Evolutionary conservation across 2,329 filamentous ascomycete genomes (phyloP), one percentile per base, ranked within the genome.

Genomic region (Monascus ruber): DNA sequence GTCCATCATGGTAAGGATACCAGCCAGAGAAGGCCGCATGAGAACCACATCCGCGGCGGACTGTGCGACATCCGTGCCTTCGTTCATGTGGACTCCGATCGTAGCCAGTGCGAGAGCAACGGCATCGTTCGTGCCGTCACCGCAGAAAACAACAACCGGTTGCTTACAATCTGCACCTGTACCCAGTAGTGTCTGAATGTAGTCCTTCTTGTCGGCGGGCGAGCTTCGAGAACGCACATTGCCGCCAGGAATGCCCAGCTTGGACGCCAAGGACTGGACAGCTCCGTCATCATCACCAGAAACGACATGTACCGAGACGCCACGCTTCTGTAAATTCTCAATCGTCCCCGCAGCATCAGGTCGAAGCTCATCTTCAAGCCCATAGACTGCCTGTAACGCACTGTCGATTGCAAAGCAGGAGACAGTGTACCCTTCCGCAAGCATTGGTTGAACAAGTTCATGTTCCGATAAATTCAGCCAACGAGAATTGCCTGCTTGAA

Each of bases 111-210:
- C 77, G 2, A 89, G 69, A 0, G 84, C 84, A 2, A 76, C 69
- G 0, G 84, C 81, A 51, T 89, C 84, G 55, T 89, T 89, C 9
- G 81, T 86, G 1, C 85, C 85, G 49, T 89, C 84, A 28, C 84
- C 84, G 37, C 75, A 73, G 58, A 89, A 88, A 5, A 87, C 58
- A 11, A 85, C 72, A 1, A 71, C 46, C n/a, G 47, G 51, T n/a
- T 43, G 36, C 31, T 46, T 44, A 32, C 24, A 1, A 36, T 38
- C 27, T 35, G 26, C 24, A 24, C 26, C 11, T 33, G 29, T 10
- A 17, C 28, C 36, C 26, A 52, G 45, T 34, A 71, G 55, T 1
- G 39, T 40, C 37, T 62, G 55, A 37, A 79, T 59, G 51, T 78
- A 79, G 2, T 59, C 52, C 24, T 69, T 64, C 49, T 81, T 81